These are phyloP conservation scores for Phytopythium boreale DNA, from an alignment of 352 stramenopile species.

Conservation along the genomic window DNA sequence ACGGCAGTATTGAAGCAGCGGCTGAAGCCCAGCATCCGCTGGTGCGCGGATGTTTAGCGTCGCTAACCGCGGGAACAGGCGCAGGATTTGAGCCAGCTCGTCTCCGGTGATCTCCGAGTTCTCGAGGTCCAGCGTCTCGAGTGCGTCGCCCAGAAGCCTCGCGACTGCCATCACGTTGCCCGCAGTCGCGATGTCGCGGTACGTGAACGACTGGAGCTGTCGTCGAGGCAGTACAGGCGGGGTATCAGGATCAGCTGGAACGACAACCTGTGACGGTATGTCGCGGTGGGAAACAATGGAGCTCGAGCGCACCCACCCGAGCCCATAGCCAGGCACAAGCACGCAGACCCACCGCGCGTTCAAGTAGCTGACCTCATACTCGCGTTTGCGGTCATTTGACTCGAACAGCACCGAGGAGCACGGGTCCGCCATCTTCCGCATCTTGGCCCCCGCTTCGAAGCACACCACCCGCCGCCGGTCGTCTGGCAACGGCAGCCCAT, in stretches of 20 bases:
- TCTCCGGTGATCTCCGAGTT: conserved; percentile 1
- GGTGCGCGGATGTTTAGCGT: conserved; percentile 6
- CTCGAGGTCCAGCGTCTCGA: conserved; percentile 17
- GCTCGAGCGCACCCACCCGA: conserved; percentile 21
- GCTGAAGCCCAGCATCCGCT: neutral
- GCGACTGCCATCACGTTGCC: conserved; percentile 15
- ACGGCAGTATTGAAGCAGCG: conserved; percentile 1
- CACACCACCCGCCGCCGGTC: conserved; percentile 20
- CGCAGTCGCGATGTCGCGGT: conserved; percentile 13
- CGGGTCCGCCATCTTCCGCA: conserved; percentile 11
- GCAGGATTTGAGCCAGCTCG: conserved; percentile 18
- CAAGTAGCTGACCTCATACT: conserved; percentile 32
- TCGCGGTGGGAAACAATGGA: conserved; percentile 3
- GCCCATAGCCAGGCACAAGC: conserved; percentile 30
- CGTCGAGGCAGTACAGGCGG: conserved; percentile 1
- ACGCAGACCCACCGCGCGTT: conserved; percentile 24
- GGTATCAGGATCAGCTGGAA: neutral
- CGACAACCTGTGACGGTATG: conserved; percentile 1
- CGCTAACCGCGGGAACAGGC: conserved; percentile 19
- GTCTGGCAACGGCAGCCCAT: conserved; percentile 1
- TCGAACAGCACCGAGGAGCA: conserved; percentile 11
- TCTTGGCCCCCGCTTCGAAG: conserved; percentile 16
- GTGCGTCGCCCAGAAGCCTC: conserved; percentile 11
- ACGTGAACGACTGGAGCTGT: conserved; percentile 17
- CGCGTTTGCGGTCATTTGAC: conserved; percentile 5